Percentiles rank a stretch among this genome's conserved stretches.
These are phyloP conservation scores for Gnaphalium uliginosum DNA, from an alignment of 129 eudicot species.

Conservation along the genomic window DNA sequence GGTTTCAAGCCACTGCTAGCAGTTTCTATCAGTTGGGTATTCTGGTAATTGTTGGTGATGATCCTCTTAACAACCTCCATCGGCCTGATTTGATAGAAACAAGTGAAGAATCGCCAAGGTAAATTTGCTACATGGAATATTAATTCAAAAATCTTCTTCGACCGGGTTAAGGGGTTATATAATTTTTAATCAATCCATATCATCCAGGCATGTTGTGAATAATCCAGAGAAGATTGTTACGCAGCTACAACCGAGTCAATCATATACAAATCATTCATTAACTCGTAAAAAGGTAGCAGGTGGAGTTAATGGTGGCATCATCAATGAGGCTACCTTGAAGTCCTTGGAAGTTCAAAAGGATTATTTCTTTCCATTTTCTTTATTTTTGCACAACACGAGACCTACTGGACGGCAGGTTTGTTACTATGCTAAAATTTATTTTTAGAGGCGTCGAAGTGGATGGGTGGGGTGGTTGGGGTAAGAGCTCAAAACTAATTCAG, in stretches of 20 bases:
- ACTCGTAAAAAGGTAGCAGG: conserved; percentile 75
- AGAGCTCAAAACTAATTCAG: background rate
- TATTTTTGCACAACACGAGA: conserved; percentile 74
- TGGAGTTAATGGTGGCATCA: conserved; percentile 66
- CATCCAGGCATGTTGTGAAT: conserved; percentile 45
- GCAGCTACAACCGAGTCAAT: conserved; percentile 56
- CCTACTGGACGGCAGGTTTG: conserved; percentile 85
- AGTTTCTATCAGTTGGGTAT: conserved; percentile 86
- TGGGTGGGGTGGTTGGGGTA: background rate
- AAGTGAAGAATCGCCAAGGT: conserved; percentile 61
- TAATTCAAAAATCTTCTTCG: background rate
- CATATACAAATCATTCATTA: conserved; percentile 45
- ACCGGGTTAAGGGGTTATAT: background rate
- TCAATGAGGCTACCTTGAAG: conserved; percentile 66
- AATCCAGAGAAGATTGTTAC: conserved; percentile 37
- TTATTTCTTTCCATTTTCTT: conserved; percentile 69
- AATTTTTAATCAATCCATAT: conserved; percentile 14
- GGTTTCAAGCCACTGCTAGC: conserved; percentile 90
- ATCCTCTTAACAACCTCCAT: conserved; percentile 42
- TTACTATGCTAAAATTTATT: background rate
- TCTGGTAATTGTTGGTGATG: conserved; percentile 65
- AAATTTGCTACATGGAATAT: conserved; percentile 2
- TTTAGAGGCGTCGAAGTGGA: background rate
- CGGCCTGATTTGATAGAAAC: conserved; percentile 47
- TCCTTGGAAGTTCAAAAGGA: conserved; percentile 61